A percentile compares a stretch with the other conserved stretches of the same genome.
These are phyloP conservation scores for Fusarium coffeatum DNA, from an alignment of 2,329 filamentous ascomycete genomes.

Conservation along the genomic window DNA sequence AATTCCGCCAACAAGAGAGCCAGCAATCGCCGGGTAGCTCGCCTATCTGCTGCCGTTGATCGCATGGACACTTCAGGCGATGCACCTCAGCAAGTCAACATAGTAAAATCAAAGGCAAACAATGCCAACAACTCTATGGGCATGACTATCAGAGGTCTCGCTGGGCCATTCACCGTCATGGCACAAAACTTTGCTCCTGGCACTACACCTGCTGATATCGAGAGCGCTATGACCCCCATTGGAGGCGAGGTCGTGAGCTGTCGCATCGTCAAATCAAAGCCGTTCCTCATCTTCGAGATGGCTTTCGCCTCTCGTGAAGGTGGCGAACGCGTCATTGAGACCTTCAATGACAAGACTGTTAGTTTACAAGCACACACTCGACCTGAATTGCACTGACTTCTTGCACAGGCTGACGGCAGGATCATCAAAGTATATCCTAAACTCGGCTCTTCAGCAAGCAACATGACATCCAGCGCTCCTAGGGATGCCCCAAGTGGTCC, in stretches of 20 bases:
- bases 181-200: slow-evolving; percentile 86
- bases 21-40: slow-evolving; percentile 48
- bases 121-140: slow-evolving; percentile 54
- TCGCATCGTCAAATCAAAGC: slow-evolving; percentile 72
- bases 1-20: slow-evolving; percentile 43
- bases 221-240: slow-evolving; percentile 82
- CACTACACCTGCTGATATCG: slow-evolving; percentile 84
- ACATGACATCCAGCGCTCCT: slow-evolving; percentile 43
- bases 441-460: slow-evolving; percentile 53
- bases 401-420: slow-evolving; percentile 75
- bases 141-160: slow-evolving; percentile 78
- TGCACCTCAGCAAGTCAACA: slow-evolving; percentile 53
- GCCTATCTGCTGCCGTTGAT: slow-evolving; percentile 60
- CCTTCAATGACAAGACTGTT: slow-evolving; percentile 82
- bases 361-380: neutral
- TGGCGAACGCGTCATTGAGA: slow-evolving; percentile 78
- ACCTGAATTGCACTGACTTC: neutral
- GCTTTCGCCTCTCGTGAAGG: slow-evolving; percentile 77
- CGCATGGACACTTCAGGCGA: slow-evolving; percentile 52
- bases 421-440: slow-evolving; percentile 80
- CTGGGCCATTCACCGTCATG: slow-evolving; percentile 77
- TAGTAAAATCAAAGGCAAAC: slow-evolving; percentile 36
- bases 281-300: slow-evolving; percentile 82
- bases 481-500: slow-evolving; percentile 46
- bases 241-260: slow-evolving; percentile 77